Base-by-base conservation (phyloP, 495 filamentous ascomycete species). In the Aspergillus sparsus region DNA sequence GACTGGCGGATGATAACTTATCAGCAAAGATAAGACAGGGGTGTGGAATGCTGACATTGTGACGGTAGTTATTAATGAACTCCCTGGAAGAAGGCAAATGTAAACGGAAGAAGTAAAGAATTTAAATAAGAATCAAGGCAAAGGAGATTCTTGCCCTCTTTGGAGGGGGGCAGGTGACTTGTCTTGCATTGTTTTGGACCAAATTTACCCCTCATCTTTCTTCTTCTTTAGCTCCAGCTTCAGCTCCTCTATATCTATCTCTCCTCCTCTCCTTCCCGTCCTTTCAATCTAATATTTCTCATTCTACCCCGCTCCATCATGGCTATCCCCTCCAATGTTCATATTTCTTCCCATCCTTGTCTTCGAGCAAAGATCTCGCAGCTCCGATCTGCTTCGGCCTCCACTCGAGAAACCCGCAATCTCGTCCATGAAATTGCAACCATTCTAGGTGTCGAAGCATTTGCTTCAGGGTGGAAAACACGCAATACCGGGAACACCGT, bases 291-390 rank as follows among this genome's bases (percentile, higher is more conserved):
- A 27, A 27, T 27, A 1, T 1, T 51, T 7, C 55, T 57, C 39
- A 32, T 55, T 45, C 33, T 11, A 58, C 33, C 47, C 35, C 18
- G 9, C n/a, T 46, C 45, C 62, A 68, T 33, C 47, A 75, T 75
- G 72, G 44, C 69, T 36, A 63, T 72, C 37, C 71, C 73, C 15
- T 33, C 65, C 3, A 77, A 71, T 70, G 86, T 94, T 53, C 91
- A 93, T 71, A 75, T 96, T 72, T 96, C 91, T 16, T 79, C 76
- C 27, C 93, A 98, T 67, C 93, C 93, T 27, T 96, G 91, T 71
- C 81, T 97, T 11, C 77, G 84, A 53, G 89, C 90, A 62, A 98
- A 98, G 79, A 87, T 98, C 65, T 91, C 89, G 39, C 90, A 92
- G 73, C 87, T 98, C 12, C 87, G 93, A 49, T 94, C 90, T 18